phyloP scores from a whole-genome alignment of 1,284 basidiomycete species.

The Fomitiporia mediterranea region DNA sequence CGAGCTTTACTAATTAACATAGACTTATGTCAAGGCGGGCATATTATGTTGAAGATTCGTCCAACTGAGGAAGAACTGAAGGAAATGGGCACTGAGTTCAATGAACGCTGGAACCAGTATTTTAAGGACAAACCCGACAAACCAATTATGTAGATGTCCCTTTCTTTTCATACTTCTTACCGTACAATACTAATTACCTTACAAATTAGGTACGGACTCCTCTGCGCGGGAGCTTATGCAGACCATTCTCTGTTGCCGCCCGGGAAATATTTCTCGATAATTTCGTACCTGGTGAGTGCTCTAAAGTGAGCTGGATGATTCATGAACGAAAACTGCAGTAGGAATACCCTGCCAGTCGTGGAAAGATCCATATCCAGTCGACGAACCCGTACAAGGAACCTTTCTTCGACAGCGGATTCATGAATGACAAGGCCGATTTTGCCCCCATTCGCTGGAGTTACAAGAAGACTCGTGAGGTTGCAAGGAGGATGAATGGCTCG shows the following conservation, averaged over 20 bases:
- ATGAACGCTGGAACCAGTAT: slow-evolving; percentile 59
- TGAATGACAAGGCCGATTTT: slow-evolving; percentile 73
- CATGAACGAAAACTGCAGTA: slow-evolving; percentile 23
- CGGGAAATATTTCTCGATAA: slow-evolving; percentile 70
- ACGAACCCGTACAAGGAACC: slow-evolving; percentile 59
- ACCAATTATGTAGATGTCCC: slow-evolving; percentile 53
- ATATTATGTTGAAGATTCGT: too few relatives aligned
- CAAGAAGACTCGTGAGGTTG: slow-evolving; percentile 68
- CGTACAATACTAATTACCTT: not conserved
- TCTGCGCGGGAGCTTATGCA: slow-evolving; percentile 64
- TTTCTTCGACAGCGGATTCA: slow-evolving; percentile 66
- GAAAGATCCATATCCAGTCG: slow-evolving; percentile 64
- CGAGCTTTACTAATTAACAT: not conserved
- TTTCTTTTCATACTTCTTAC: not conserved
- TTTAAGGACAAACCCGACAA: slow-evolving; percentile 77
- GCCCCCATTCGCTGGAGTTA: slow-evolving; percentile 74
- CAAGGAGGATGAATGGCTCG: slow-evolving; percentile 66
- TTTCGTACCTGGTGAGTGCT: slow-evolving; percentile 56
- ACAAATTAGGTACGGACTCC: slow-evolving; percentile 56
- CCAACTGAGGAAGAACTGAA: slow-evolving; percentile 64
- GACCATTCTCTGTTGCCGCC: slow-evolving; percentile 65
- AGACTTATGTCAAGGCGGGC: not conserved
- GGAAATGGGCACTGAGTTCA: slow-evolving; percentile 74
- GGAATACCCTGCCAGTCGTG: slow-evolving; percentile 65
- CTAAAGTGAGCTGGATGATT: not conserved